phyloP scores from a whole-genome alignment of 2,329 filamentous ascomycete genomes.

The Colletotrichum salicis region DNA sequence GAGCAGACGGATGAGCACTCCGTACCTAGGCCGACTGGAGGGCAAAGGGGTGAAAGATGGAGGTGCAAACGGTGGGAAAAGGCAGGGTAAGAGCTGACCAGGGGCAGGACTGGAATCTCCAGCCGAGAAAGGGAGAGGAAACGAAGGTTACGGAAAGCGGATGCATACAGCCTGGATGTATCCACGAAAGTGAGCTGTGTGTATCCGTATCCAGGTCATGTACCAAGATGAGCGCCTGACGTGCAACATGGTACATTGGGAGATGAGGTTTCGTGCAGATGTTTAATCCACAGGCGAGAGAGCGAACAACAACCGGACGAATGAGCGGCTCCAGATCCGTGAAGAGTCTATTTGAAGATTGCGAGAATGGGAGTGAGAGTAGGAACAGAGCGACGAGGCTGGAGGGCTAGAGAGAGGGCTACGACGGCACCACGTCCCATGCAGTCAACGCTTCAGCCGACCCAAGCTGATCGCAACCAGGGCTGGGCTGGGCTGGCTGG shows the following conservation, averaged over 20 bases:
- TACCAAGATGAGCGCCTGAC: conserved; percentile 21
- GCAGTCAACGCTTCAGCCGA: conserved; percentile 32
- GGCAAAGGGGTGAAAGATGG: conserved; percentile 14
- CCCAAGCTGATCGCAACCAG: conserved; percentile 18
- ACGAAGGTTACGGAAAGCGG: conserved; percentile 32
- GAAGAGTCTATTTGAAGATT: background rate
- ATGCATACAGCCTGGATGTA: conserved; percentile 32
- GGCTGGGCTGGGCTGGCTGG: conserved; percentile 11
- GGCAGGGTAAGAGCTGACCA: conserved; percentile 29
- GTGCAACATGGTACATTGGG: conserved; percentile 22
- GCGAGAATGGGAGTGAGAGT: conserved; percentile 15
- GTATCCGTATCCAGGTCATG: conserved; percentile 10
- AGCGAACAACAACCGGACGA: conserved; percentile 3
- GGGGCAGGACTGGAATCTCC: conserved; percentile 33
- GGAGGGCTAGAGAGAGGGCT: conserved; percentile 16
- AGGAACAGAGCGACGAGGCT: conserved; percentile 29
- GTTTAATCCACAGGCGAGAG: conserved; percentile 3
- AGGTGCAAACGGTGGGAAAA: conserved; percentile 34
- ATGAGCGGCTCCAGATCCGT: background rate
- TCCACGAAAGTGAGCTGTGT: conserved; percentile 9
- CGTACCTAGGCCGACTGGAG: background rate
- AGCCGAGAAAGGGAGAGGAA: conserved; percentile 34
- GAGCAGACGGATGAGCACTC: conserved; percentile 19
- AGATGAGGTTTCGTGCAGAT: conserved; percentile 11
- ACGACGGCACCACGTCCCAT: conserved; percentile 31